Evolutionary conservation across 345 rosid genomes (phyloP).

Genomic region (Eucalyptus curtisii): DNA sequence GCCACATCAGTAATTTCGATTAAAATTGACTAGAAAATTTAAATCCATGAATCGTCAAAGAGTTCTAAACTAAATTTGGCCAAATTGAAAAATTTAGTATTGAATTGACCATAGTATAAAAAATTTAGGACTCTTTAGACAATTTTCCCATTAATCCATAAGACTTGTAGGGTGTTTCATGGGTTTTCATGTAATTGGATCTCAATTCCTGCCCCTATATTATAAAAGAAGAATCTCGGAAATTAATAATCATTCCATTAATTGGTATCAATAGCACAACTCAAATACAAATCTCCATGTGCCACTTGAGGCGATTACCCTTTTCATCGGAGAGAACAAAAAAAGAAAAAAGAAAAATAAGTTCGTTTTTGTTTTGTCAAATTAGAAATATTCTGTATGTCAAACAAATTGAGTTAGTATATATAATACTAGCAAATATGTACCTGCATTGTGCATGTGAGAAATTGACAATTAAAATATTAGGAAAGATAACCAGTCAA

Average conservation of each 20-base stretch:
- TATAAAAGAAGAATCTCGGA: not conserved
- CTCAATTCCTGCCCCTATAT: not conserved
- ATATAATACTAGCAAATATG: not conserved
- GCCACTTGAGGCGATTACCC: not conserved
- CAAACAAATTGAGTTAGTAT: not conserved
- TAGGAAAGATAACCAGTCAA: not conserved
- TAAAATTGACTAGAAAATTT: not conserved
- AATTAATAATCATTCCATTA: not conserved
- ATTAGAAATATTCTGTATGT: not conserved
- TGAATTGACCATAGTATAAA: not conserved
- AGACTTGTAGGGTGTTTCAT: not conserved
- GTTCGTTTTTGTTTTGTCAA: not conserved
- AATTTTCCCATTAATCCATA: not conserved
- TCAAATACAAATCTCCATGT: not conserved
- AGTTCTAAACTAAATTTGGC: not conserved
- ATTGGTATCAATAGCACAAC: not conserved
- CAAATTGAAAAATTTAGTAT: not conserved
- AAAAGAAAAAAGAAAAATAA: not conserved
- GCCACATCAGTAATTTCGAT: accelerated
- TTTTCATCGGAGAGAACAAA: not conserved
- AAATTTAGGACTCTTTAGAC: not conserved
- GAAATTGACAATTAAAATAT: not conserved
- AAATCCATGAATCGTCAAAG: not conserved
- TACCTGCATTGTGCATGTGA: not conserved
- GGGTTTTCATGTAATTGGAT: not conserved